phyloP scores from a whole-genome alignment of 2,329 filamentous ascomycete genomes.

The Rutstroemia sydowiana region DNA sequence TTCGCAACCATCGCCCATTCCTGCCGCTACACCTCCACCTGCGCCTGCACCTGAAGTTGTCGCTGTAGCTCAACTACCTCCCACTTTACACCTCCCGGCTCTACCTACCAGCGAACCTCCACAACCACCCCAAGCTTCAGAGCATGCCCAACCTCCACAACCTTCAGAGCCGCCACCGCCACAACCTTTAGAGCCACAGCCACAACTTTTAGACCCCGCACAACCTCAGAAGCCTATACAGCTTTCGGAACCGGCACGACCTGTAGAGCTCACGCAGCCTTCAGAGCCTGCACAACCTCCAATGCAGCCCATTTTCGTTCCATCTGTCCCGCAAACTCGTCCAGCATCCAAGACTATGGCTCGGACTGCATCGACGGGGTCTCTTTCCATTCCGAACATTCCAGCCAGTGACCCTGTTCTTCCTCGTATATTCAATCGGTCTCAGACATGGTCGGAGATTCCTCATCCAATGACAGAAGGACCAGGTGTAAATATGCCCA shows the following conservation, averaged over 20 bases:
- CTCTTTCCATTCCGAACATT: constrained; percentile 30
- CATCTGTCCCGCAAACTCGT: constrained; percentile 29
- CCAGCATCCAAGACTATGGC: constrained; percentile 34
- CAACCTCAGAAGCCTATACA: too few relatives aligned
- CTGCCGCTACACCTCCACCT: too few relatives aligned
- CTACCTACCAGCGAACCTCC: constrained; percentile 3
- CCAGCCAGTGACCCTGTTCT: constrained; percentile 46
- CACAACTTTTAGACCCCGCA: too few relatives aligned
- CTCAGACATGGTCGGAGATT: constrained; percentile 39
- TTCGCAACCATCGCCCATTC: not conserved
- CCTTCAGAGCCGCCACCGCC: too few relatives aligned
- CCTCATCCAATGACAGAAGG: constrained; percentile 35
- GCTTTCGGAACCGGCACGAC: too few relatives aligned
- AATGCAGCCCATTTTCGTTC: constrained; percentile 1
- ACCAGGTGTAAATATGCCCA: not conserved
- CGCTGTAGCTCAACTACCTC: constrained; percentile 1
- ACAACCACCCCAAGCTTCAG: too few relatives aligned
- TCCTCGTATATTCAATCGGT: constrained; percentile 35
- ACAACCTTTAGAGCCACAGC: too few relatives aligned
- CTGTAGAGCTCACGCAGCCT: too few relatives aligned
- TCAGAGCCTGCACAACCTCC: constrained; percentile 8
- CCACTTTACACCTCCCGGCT: constrained; percentile 6
- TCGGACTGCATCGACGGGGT: constrained; percentile 27
- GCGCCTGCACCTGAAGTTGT: not conserved
- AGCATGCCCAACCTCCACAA: too few relatives aligned